Evolutionary conservation across 2,329 filamentous ascomycete species (phyloP).

Genomic region (Talaromyces pinophilus): DNA sequence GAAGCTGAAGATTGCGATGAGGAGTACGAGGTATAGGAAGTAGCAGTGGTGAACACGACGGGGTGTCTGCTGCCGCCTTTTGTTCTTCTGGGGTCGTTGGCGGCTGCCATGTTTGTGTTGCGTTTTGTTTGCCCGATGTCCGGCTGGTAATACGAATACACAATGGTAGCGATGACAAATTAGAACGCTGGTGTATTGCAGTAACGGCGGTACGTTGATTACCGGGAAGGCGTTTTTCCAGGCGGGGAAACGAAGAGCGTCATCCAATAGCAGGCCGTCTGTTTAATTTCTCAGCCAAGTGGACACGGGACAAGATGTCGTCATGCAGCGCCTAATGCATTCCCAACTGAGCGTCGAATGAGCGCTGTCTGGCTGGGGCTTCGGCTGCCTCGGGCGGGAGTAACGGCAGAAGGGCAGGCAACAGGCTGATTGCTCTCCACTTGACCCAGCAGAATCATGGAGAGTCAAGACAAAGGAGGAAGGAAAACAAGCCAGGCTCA

Average conservation of each 20-base stretch:
- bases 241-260: background rate
- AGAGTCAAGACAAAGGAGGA: background rate
- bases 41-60: conserved; percentile 1
- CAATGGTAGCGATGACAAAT: background rate
- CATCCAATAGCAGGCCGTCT: background rate
- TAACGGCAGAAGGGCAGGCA: background rate
- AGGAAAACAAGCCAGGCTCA: background rate
- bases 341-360: background rate
- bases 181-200: background rate
- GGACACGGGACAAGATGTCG: background rate
- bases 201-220: background rate
- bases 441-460: background rate
- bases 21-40: conserved; percentile 17
- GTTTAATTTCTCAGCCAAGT: background rate
- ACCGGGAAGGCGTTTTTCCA: conserved; percentile 12
- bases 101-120: background rate
- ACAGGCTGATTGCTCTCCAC: conserved; percentile 2
- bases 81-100: background rate
- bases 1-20: conserved; percentile 20
- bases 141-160: conserved; percentile 1
- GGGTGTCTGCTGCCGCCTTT: background rate
- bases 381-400: conserved; percentile 10
- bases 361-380: background rate
- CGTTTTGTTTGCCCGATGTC: background rate
- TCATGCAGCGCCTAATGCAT: background rate